Conservation (phyloP, 2,329 filamentous ascomycete genomes). For the Trichophyton equinum region DNA sequence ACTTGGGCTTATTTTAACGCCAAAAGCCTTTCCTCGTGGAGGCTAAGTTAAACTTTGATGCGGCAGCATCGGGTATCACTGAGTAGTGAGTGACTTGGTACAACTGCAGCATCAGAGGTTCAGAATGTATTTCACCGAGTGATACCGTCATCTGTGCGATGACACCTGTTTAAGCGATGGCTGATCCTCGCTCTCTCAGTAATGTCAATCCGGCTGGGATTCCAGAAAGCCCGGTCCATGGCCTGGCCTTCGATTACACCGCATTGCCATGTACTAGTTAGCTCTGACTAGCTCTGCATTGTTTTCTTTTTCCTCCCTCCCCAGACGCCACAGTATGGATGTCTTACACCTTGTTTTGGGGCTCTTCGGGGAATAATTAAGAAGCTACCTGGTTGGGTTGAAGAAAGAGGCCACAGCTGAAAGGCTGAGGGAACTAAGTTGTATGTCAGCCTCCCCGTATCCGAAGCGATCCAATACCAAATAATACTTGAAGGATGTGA, state of each 20-base stretch:
- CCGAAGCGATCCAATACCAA: neutral
- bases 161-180: neutral
- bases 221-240: neutral
- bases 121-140: neutral
- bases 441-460: neutral
- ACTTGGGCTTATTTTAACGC: neutral
- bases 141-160: neutral
- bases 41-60: neutral
- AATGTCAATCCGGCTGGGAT: neutral
- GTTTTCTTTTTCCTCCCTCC: neutral
- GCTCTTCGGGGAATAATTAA: neutral
- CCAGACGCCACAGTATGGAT: neutral
- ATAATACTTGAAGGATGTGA: neutral
- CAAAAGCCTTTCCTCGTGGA: neutral
- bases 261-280: neutral
- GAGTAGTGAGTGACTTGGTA: neutral
- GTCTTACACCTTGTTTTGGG: neutral
- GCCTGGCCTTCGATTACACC: neutral
- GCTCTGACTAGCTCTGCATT: neutral
- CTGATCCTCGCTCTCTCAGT: neutral
- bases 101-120: neutral
- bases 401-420: too few species aligned
- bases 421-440: neutral
- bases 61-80: neutral
- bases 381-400: neutral